Base-by-base conservation (phyloP, 2,329 filamentous ascomycete genomes). In the Aspergillus sp. region DNA sequence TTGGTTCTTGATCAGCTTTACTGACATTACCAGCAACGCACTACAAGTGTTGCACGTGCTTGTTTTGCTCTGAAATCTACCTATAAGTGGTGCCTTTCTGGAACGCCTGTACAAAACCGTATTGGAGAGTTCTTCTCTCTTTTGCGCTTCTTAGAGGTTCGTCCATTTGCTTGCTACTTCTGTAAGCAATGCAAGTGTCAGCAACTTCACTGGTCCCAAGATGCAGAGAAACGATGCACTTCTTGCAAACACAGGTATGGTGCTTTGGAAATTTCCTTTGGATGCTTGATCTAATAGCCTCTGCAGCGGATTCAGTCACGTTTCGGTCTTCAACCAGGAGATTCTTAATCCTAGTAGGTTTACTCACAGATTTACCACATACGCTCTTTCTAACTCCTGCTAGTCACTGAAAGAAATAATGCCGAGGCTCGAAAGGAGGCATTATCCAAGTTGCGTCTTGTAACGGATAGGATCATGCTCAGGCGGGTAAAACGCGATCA, bases 91-190 rank as follows among this genome's bases (percentile, higher is more conserved):
- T 98, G 93, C 62, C 75, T 98, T 46, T 93, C 88, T 11, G 93
- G 93, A 7, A 98, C 93, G 1, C 93, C 93, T 0, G 81, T 98
- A 1, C 93, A 98, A 65, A 98, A 97, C 61, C 86, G 91, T 42
- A 97, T 97, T 52, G 91, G 93, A 59, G 91, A 97, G 64, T 94
- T 96, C 66, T 96, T 97, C 69, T 97, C 91, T 0, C 74, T 97
- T 19, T 76, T 98, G 44, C 85, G 93, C 2, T 98, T 98, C 66
- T 78, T 98, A 28, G 86, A 95, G 62, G 77, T 96, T 31, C 78
- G 79, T 7, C 91, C 91, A 0, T 97, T 96, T 64, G 86, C 91
- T 6, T 90, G 88, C 52, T 98, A 98, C 62, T 85, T 96, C 52
- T 98, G 93, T 75, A 93, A 91, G 62, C 76, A 82, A 45, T 98